Evolutionary conservation across 2,329 filamentous ascomycete genomes (phyloP).

Genomic region (Aspergillus persii): DNA sequence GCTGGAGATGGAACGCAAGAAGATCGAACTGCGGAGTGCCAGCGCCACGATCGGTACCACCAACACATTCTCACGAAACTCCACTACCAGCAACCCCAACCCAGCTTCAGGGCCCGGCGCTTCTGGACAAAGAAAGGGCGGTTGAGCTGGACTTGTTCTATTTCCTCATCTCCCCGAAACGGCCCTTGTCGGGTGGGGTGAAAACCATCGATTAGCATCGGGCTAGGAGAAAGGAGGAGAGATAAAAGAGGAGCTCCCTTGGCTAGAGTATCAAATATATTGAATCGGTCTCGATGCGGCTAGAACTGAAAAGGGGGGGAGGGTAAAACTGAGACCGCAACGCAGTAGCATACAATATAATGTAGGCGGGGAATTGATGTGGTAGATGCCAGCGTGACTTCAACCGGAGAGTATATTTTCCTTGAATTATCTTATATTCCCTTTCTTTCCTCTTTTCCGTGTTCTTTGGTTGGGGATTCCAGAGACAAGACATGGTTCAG

Average conservation of each 20-base stretch:
- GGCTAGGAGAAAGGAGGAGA: not conserved
- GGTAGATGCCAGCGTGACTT: not conserved
- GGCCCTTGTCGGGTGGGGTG: not conserved
- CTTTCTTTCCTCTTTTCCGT: not conserved
- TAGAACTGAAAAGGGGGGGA: not conserved
- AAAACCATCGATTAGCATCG: not conserved
- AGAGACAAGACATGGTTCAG: not conserved
- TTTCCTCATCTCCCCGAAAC: not conserved
- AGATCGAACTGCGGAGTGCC: slow-evolving; percentile 45
- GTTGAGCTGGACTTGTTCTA: slow-evolving; percentile 17
- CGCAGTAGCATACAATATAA: not conserved
- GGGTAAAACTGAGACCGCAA: not conserved
- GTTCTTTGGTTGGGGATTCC: not conserved
- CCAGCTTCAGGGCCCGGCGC: slow-evolving; percentile 23
- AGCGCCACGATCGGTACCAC: slow-evolving; percentile 37
- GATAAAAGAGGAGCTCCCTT: not conserved
- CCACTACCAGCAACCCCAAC: slow-evolving; percentile 18
- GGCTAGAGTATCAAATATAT: not conserved
- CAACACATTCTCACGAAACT: slow-evolving; percentile 25
- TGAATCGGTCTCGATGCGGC: not conserved
- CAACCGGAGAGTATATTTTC: not conserved
- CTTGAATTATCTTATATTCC: not conserved
- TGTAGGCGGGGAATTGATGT: not conserved
- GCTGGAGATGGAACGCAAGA: slow-evolving; percentile 50
- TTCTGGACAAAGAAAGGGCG: slow-evolving; percentile 31